phyloP scores from a whole-genome alignment of 1,139 yeast genomes.

The Spathaspora sp. region DNA sequence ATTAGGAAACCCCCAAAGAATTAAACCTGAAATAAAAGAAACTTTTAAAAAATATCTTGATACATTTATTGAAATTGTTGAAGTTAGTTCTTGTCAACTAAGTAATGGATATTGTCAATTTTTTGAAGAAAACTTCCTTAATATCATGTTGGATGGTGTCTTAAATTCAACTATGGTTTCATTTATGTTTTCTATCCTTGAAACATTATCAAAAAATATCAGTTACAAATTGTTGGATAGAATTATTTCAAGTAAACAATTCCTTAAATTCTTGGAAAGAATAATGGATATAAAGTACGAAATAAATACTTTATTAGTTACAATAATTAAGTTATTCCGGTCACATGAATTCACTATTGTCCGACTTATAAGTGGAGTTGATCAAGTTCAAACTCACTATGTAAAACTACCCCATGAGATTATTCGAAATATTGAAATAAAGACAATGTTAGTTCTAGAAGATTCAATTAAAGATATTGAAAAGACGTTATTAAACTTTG shows the following conservation, averaged over 20 bases:
- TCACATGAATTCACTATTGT: constrained; percentile 8
- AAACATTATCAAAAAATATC: constrained; percentile 2
- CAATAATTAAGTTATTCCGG: constrained; percentile 4
- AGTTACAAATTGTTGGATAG: constrained; percentile 4
- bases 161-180: constrained; percentile 3
- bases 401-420: background rate
- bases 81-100: constrained; percentile 6
- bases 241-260: constrained; percentile 6
- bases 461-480: background rate
- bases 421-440: constrained; percentile 6
- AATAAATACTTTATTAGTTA: constrained; percentile 1
- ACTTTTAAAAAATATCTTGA: constrained; percentile 5
- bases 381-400: background rate
- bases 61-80: constrained; percentile 7
- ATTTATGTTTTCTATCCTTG: constrained; percentile 7
- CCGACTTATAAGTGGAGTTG: constrained; percentile 2
- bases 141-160: constrained; percentile 7
- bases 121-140: constrained; percentile 12
- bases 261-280: constrained; percentile 3
- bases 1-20: constrained; percentile 1
- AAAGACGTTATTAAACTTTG: background rate
- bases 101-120: constrained; percentile 6
- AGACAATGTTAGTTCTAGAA: constrained; percentile 7
- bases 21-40: background rate
- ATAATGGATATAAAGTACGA: background rate